These are phyloP conservation scores for Aspergillus ostianus DNA, from an alignment of 495 filamentous ascomycete species.

Conservation along the genomic window DNA sequence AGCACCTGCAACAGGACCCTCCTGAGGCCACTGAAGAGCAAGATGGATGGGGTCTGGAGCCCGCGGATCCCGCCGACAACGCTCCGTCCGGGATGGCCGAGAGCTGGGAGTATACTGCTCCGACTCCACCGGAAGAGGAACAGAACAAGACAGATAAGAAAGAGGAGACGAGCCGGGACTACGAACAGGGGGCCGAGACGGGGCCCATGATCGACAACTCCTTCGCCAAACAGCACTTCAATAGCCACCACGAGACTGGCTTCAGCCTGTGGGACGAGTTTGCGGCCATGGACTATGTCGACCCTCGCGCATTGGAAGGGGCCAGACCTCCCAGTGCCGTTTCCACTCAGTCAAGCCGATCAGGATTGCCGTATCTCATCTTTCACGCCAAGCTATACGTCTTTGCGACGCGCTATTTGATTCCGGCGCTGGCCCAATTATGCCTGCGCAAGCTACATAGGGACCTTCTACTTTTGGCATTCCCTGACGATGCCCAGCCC, in stretches of 20 bases:
- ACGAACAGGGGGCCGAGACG: slow-evolving; percentile 11
- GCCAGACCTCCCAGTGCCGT: slow-evolving; percentile 15
- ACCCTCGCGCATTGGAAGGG: slow-evolving; percentile 20
- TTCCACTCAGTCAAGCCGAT: slow-evolving; percentile 10
- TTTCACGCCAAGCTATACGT: slow-evolving; percentile 51
- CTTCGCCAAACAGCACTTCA: slow-evolving; percentile 37
- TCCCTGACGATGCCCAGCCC: slow-evolving; percentile 20
- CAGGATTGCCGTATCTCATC: slow-evolving; percentile 38
- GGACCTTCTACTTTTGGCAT: slow-evolving; percentile 33
- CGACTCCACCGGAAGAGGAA: slow-evolving; percentile 9
- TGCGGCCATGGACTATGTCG: slow-evolving; percentile 34
- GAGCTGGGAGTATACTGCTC: slow-evolving; percentile 14
- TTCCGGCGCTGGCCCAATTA: slow-evolving; percentile 43
- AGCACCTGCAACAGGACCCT: slow-evolving; percentile 10
- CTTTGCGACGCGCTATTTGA: slow-evolving; percentile 46
- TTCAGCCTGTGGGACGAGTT: slow-evolving; percentile 45
- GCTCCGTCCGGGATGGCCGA: slow-evolving; percentile 4
- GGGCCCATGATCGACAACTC: slow-evolving; percentile 44
- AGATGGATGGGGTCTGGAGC: slow-evolving; percentile 10
- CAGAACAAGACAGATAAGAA: slow-evolving; percentile 4
- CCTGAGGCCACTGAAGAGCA: slow-evolving; percentile 12
- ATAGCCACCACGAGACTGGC: slow-evolving; percentile 32
- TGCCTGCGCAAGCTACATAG: slow-evolving; percentile 44
- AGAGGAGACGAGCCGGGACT: slow-evolving; percentile 6
- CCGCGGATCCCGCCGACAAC: slow-evolving; percentile 9